Evolutionary conservation across 441 rosid species (phyloP), one percentile per base, ranked within the genome.

Genomic region (California macrophylla): DNA sequence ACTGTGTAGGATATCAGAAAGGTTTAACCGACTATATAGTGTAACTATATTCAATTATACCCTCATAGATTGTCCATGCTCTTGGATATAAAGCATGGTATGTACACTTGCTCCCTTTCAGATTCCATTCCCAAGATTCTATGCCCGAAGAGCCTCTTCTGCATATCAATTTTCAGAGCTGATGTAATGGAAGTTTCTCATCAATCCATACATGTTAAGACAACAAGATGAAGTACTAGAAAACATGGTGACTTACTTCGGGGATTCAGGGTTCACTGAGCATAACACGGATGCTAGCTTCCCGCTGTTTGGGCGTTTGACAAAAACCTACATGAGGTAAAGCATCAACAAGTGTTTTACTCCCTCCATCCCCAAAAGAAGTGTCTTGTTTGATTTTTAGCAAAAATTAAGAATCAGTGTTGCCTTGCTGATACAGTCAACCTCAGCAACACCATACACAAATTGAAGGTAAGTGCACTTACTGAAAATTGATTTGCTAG

Each of bases 41-140:
- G n/a, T n/a, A n/a, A n/a, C n/a, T n/a, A n/a, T n/a, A n/a, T n/a
- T n/a, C n/a, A n/a, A n/a, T n/a, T n/a, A n/a, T n/a, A n/a, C 56
- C 56, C 21, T 47, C 56, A 47, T 47, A 47, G 20, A 47, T 47
- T 15, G 56, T 47, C 56, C 56, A 47, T 1, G 56, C 18, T 18
- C 56, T 47, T 18, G 56, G 56, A 47, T 47, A 47, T 47, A 47
- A 47, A 47, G 56, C 56, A 47, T 47, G 56, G 56, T 47, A 47
- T 15, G 56, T 47, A 47, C 56, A 47, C 8, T 47, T 47, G 20
- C 20, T 47, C n/a, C 21, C 56, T 3, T 47, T 47, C 21, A 47
- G 21, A 15, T 47, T 47, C 56, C 56, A 47, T 16, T 47, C 56
- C 56, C 56, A 47, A 47, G 56, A 15, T 4, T 47, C 56, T 0